Evolutionary conservation across 2,329 filamentous ascomycete genomes (phyloP), one percentile per base, ranked within the genome.

Genomic region (Aspergillus fischeri): DNA sequence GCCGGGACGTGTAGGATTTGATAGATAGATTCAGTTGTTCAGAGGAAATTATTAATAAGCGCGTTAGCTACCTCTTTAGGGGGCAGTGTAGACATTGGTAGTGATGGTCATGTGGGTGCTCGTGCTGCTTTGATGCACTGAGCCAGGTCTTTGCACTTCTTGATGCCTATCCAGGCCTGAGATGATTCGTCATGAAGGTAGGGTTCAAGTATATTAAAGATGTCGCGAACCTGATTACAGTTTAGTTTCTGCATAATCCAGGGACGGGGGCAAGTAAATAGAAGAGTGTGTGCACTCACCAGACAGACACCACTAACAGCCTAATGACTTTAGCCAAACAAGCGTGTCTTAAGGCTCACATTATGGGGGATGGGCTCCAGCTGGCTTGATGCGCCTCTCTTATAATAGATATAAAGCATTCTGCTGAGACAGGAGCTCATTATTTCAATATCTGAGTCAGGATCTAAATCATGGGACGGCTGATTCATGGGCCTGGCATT

Each of bases 321-420:
- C 80, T 81, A 83, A 62, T 83, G 81, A 52, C 78, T 82, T 53
- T 80, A 77, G 0, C 83, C 84, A 63, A 85, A 83, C 1, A 85
- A 65, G 0, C 83, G 76, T 29, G 8, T 29, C 28, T 29, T 29
- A 7, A 29, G 28, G 28, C 28, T 29, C 28, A 29, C 28, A 3
- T 29, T 29, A 7, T 29, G 8, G 8, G 28, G 28, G 9, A 29
- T 29, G 28, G 8, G 28, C 8, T 10, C 28, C 9, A 7, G 28
- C 8, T 29, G 28, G 9, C 8, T 7, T 7, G 8, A 29, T 29
- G 28, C 28, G 28, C 28, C 28, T 29, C 28, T 29, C 28, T 29
- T 29, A 1, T 7, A 7, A 29, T 29, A 7, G 28, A 29, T 29
- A 3, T 29, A 7, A 29, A 29, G 9, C 28, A 7, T 29, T 29